These are phyloP conservation scores for Sordariomycetes sp. DNA, from an alignment of 2,329 filamentous ascomycete genomes.

Conservation along the genomic window DNA sequence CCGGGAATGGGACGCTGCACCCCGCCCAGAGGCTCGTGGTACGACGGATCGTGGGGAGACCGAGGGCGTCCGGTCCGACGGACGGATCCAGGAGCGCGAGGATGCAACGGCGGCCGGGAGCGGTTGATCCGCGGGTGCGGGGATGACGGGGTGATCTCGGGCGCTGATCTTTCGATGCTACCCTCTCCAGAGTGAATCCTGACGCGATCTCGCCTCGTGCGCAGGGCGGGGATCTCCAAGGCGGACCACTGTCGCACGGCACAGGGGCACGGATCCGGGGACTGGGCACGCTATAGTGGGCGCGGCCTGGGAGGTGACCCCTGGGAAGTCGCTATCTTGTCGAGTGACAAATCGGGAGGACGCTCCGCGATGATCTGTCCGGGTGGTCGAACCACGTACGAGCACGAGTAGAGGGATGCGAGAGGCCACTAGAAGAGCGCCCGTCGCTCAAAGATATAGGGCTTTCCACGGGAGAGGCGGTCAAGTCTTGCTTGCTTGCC, in stretches of 20 bases:
- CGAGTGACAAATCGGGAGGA: not conserved
- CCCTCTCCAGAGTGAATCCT: not conserved
- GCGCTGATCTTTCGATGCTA: not conserved
- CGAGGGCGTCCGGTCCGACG: not conserved
- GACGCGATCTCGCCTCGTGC: not conserved
- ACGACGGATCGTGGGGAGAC: not conserved
- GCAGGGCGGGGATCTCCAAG: not conserved
- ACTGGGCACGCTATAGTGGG: not conserved
- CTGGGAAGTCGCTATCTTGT: not conserved
- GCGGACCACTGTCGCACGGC: not conserved
- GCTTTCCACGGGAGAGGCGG: too few relatives aligned
- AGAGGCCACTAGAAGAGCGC: too few relatives aligned
- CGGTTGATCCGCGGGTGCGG: not conserved
- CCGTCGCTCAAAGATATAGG: too few relatives aligned
- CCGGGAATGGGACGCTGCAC: not conserved
- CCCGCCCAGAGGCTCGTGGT: not conserved
- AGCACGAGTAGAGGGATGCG: not conserved
- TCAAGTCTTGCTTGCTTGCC: too few relatives aligned
- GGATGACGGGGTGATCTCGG: not conserved
- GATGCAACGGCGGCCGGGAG: not conserved
- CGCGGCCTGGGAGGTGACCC: not conserved
- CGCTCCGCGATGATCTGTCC: not conserved
- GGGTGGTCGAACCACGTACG: not conserved
- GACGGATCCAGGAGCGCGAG: not conserved
- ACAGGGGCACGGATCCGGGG: not conserved